Evolutionary conservation across 371 early-diverging fungal genomes (phyloP).

Genomic region (Mortierella sp.): DNA sequence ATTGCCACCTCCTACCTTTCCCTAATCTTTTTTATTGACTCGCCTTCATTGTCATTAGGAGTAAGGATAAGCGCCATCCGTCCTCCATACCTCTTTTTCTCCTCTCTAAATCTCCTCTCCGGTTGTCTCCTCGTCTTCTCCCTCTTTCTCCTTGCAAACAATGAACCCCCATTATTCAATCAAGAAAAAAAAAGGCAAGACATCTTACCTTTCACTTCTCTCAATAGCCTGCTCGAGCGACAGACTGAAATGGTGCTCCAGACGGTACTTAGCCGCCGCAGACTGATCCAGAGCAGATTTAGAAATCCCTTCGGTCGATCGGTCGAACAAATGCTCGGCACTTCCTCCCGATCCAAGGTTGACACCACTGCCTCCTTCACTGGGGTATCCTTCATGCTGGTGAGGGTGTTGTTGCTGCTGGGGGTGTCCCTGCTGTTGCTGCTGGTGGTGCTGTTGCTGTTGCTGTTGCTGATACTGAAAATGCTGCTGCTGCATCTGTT

Average conservation of each 20-base stretch:
- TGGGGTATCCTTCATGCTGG: constrained; percentile 4
- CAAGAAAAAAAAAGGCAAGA: neutral
- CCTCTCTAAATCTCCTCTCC: neutral
- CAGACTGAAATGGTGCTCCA: constrained; percentile 92
- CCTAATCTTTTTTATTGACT: neutral
- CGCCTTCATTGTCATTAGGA: constrained; percentile 13
- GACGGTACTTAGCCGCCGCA: constrained; percentile 87
- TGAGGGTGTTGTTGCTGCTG: constrained; percentile 28
- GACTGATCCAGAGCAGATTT: constrained; percentile 87
- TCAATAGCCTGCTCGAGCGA: constrained; percentile 92
- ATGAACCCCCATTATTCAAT: neutral
- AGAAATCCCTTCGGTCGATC: constrained; percentile 79
- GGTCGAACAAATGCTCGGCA: constrained; percentile 56
- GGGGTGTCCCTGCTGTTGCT: constrained; percentile 15
- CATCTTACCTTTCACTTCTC: constrained; percentile 80
- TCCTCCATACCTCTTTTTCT: neutral
- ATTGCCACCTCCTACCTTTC: neutral
- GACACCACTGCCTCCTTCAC: neutral
- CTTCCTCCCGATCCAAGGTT: constrained; percentile 30
- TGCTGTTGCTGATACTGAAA: neutral
- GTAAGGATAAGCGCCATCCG: neutral
- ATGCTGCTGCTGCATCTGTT: neutral
- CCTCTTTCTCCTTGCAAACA: neutral
- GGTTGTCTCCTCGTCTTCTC: neutral
- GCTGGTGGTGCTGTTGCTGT: constrained; percentile 1